Percentiles rank a stretch among this genome's conserved stretches.
Conservation (phyloP, 2,329 filamentous ascomycete species). For the Coniella lustricola region DNA sequence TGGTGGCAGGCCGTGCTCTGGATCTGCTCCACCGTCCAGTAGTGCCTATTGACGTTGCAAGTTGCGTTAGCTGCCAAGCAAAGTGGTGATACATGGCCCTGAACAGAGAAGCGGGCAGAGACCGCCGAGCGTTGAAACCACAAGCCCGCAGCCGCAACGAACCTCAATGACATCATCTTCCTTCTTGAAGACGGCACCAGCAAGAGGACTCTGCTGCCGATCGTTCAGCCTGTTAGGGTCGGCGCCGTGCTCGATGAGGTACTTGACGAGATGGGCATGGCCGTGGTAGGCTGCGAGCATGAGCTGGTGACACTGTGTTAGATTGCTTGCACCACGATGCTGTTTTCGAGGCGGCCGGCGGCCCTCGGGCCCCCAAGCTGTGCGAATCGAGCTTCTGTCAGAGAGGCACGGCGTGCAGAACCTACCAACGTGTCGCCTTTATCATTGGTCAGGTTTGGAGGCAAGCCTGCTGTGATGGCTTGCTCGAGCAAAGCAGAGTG, state of each 20-base stretch:
- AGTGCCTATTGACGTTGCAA: slow-evolving; percentile 29
- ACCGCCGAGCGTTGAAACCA: no score
- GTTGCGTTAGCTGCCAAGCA: not conserved
- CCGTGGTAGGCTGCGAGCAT: slow-evolving; percentile 70
- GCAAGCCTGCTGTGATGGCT: slow-evolving; percentile 58
- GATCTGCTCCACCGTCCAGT: slow-evolving; percentile 47
- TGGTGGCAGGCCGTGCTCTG: slow-evolving; percentile 43
- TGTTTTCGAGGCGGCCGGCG: not conserved
- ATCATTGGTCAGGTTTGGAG: slow-evolving; percentile 63
- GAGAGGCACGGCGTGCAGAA: not conserved
- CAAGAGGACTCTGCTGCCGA: slow-evolving; percentile 59
- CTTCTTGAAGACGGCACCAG: slow-evolving; percentile 67
- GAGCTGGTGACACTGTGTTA: slow-evolving; percentile 34
- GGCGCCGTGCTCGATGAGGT: slow-evolving; percentile 56
- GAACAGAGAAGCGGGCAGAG: not conserved
- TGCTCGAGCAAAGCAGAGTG: slow-evolving; percentile 51
- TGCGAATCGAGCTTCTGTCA: no score
- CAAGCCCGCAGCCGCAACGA: slow-evolving; percentile 6
- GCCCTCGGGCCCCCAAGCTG: no score
- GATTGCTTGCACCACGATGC: no score
- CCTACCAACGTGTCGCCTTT: slow-evolving; percentile 64
- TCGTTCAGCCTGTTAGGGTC: slow-evolving; percentile 64
- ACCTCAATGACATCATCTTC: slow-evolving; percentile 58
- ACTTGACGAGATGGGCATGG: slow-evolving; percentile 50
- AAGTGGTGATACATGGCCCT: no score